These are phyloP conservation scores for Lentithecium fluviatile DNA, from an alignment of 495 filamentous ascomycete species.

Conservation along the genomic window DNA sequence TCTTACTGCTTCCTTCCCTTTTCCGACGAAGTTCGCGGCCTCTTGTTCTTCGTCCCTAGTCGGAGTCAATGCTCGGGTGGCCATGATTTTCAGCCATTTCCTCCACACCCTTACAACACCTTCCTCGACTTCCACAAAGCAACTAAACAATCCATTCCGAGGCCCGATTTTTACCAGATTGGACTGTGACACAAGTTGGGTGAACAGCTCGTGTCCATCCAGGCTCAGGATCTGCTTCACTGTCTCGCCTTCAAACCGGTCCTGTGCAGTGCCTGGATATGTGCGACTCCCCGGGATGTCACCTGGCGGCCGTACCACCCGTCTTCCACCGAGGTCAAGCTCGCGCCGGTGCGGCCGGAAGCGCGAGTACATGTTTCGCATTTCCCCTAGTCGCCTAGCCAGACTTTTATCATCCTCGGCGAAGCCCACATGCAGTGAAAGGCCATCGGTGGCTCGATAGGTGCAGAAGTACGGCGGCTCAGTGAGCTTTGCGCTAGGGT, in stretches of 20 bases:
- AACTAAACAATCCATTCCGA: slow-evolving; percentile 56
- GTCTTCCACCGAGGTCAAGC: slow-evolving; percentile 43
- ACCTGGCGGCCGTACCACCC: slow-evolving; percentile 40
- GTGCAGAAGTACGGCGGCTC: slow-evolving; percentile 69
- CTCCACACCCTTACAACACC: slow-evolving; percentile 65
- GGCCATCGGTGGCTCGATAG: slow-evolving; percentile 59
- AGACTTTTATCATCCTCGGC: slow-evolving; percentile 31
- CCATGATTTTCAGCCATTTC: slow-evolving; percentile 57
- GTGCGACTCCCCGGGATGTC: slow-evolving; percentile 46
- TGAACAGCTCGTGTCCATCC: slow-evolving; percentile 67
- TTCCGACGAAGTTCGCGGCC: not conserved
- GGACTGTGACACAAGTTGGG: slow-evolving; percentile 65
- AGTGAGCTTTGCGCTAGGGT: slow-evolving; percentile 65
- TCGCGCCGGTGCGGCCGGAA: slow-evolving; percentile 59
- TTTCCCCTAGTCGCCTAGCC: slow-evolving; percentile 40
- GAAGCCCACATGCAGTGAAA: slow-evolving; percentile 27
- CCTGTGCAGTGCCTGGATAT: slow-evolving; percentile 28
- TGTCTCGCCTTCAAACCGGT: slow-evolving; percentile 35
- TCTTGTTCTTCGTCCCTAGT: not conserved
- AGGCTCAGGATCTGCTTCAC: slow-evolving; percentile 62
- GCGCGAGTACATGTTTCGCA: slow-evolving; percentile 53
- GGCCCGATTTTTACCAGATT: slow-evolving; percentile 66
- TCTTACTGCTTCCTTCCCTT: slow-evolving; percentile 16
- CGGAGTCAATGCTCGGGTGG: not conserved
- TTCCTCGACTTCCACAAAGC: slow-evolving; percentile 62